Percentiles rank a stretch among this genome's conserved stretches.
These are phyloP conservation scores for Combretum micranthum DNA, from an alignment of 345 rosid species.

Conservation along the genomic window DNA sequence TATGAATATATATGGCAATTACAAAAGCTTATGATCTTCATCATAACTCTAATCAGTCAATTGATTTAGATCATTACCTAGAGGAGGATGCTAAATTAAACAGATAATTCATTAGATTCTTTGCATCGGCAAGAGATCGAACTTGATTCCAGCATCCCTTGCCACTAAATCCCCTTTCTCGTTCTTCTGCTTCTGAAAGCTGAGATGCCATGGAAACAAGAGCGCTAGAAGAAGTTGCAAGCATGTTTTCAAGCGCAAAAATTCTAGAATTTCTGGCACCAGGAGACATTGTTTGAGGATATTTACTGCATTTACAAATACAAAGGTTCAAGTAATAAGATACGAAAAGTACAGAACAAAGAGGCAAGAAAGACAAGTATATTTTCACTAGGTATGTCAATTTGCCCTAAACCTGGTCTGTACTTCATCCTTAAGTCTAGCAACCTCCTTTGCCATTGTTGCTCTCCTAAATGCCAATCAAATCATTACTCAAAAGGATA, in stretches of 20 bases:
- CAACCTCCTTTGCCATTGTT: slow-evolving; percentile 81
- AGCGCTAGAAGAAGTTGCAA: slow-evolving; percentile 73
- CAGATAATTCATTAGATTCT: slow-evolving; percentile 72
- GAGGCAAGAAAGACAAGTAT: too few relatives aligned
- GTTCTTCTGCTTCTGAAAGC: slow-evolving; percentile 94
- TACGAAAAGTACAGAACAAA: too few relatives aligned
- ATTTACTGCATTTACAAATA: slow-evolving; percentile 35
- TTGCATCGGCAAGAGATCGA: slow-evolving; percentile 81
- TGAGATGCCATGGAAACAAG: slow-evolving; percentile 97
- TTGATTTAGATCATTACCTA: slow-evolving; percentile 35
- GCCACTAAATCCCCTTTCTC: slow-evolving; percentile 82
- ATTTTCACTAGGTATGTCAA: neutral
- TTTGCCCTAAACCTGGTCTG: slow-evolving; percentile 42
- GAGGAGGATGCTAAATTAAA: slow-evolving; percentile 84
- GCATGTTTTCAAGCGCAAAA: slow-evolving; percentile 96
- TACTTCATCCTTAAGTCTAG: slow-evolving; percentile 75
- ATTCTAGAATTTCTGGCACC: slow-evolving; percentile 94
- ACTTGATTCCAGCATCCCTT: slow-evolving; percentile 98
- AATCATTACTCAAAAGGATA: too few relatives aligned
- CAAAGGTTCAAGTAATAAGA: too few relatives aligned
- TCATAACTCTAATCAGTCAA: too few relatives aligned
- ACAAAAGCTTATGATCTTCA: too few relatives aligned
- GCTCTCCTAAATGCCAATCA: slow-evolving; percentile 57
- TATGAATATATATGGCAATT: too few relatives aligned
- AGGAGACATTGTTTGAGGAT: slow-evolving; percentile 67